Evolutionary conservation across 1,139 yeast genomes (phyloP), one percentile per base, ranked within the genome.

Genomic region (Geotrichum reessii): DNA sequence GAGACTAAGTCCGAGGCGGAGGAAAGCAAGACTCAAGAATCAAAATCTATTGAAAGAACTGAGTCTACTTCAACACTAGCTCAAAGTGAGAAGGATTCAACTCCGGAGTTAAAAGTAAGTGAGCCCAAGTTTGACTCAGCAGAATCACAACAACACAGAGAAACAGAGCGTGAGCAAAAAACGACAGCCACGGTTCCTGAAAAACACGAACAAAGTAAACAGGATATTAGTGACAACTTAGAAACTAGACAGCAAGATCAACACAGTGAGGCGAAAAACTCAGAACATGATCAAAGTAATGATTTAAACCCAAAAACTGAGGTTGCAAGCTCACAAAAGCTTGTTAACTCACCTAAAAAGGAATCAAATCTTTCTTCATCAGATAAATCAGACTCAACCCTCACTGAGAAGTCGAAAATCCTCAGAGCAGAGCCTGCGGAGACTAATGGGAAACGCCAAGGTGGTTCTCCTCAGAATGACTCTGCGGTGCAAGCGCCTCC

Each of bases 401-500:
- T 11, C 12, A 19, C 17, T 14, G 51, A 25, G 6, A 9, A 1
- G n/a, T 46, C 24, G 11, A 46, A 46, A n/a, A n/a, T 14, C 17
- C 12, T 19, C n/a, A 17, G 3, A 14, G 2, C 42, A 12, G 42
- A 12, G 19, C 9, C 48, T 7, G 48, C 17, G 7, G n/a, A 46
- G n/a, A 46, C 24, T 22, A 24, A 46, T 9, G 27, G 27, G 21
- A 46, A 46, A 17, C 48, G 27, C 24, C 22, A 46, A 37, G 17
- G 19, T 37, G 42, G 17, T 37, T 2, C 28, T 31, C 12, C 46
- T 25, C 47, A 21, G 21, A 28, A 17, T 12, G 25, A 27, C 22
- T 3, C 40, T 12, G 27, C 46, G n/a, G 21, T 27, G 33, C 37
- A 44, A 9, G 60, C 58, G 44, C 63, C 64, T 24, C 62, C 65